Base-by-base conservation (phyloP, 108 stramenopile genomes). In the Cyclotella distinguenda region DNA sequence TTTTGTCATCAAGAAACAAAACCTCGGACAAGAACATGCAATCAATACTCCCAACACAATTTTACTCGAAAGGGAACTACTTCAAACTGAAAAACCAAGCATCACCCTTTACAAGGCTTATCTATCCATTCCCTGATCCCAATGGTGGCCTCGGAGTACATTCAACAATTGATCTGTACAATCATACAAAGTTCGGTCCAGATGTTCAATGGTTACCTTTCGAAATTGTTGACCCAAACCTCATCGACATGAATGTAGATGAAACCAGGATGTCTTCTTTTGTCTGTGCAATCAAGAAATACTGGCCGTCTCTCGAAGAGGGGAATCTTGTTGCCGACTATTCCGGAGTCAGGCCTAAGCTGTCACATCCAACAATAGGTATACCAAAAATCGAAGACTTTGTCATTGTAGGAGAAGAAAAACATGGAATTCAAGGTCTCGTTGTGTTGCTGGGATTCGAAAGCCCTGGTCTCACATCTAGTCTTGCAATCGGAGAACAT, bases 31-130 rank as follows among this genome's bases (percentile, higher is more conserved):
- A 21, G 28, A 35, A 42, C 66, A 10, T 22, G 44, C 31, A 81
- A n/a, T n/a, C n/a, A n/a, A n/a, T n/a, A n/a, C n/a, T 79, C 23
- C 87, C 93, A 36, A 66, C 52, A 31, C 87, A 88, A 40, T 94
- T 78, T 55, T 89, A 83, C 75, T 87, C 87, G 35, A 88, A 88
- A 63, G 91, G 92, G 8, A 93, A 84, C 46, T 94, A 94, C 48
- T 94, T 85, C 66, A 75, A 72, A 34, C 55, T 90, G 35, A 66
- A 86, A 60, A 83, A 80, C 36, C 74, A 70, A 36, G 66, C 58
- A 28, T 48, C 70, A 7, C 89, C 89, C 33, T 94, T 94, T 81
- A 53, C 45, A 40, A 81, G 82, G 16, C 78, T 94, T 48, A 70
- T 94, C 36, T 94, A 94, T 72, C 93, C 93, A 15, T 66, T 90